Percentiles rank a stretch among this genome's conserved stretches.
These are phyloP conservation scores for Termitomyces sp. DNA, from an alignment of 768 basidiomycete species.

Conservation along the genomic window DNA sequence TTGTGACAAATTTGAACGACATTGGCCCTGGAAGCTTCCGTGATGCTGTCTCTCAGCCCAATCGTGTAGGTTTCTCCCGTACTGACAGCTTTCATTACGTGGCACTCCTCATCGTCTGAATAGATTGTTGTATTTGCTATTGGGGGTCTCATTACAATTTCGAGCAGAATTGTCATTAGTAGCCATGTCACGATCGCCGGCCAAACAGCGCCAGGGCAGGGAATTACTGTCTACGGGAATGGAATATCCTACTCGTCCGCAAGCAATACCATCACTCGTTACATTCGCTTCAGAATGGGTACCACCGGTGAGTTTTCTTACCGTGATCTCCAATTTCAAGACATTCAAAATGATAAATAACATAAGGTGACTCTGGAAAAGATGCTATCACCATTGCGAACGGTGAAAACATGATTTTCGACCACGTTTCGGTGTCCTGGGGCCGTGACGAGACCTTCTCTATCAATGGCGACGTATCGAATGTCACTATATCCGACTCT, in stretches of 20 bases:
- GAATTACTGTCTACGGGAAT: slow-evolving; percentile 37
- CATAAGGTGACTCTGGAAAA: slow-evolving; percentile 31
- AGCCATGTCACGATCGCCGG: slow-evolving; percentile 31
- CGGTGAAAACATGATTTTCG: slow-evolving; percentile 35
- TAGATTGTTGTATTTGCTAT: slow-evolving; percentile 35
- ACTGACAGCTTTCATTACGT: not conserved
- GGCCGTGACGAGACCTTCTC: slow-evolving; percentile 35
- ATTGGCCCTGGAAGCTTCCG: slow-evolving; percentile 34
- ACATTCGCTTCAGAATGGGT: slow-evolving; percentile 29
- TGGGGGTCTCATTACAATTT: slow-evolving; percentile 33
- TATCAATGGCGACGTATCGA: slow-evolving; percentile 36
- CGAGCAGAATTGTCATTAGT: slow-evolving; percentile 29
- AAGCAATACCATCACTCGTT: slow-evolving; percentile 24
- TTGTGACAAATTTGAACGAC: slow-evolving; percentile 35
- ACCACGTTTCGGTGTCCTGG: slow-evolving; percentile 35
- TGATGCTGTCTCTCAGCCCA: slow-evolving; percentile 32
- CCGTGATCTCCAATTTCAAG: not conserved
- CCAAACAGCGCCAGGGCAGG: slow-evolving; percentile 37
- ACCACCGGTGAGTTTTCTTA: slow-evolving; percentile 19
- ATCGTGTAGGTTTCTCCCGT: slow-evolving; percentile 20
- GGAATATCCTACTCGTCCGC: slow-evolving; percentile 32
- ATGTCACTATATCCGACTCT: slow-evolving; percentile 34
- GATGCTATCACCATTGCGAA: slow-evolving; percentile 34
- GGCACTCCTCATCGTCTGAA: not conserved
- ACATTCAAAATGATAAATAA: not conserved